Conservation (phyloP, 305 asterid genomes). For the Petunia hybrid region DNA sequence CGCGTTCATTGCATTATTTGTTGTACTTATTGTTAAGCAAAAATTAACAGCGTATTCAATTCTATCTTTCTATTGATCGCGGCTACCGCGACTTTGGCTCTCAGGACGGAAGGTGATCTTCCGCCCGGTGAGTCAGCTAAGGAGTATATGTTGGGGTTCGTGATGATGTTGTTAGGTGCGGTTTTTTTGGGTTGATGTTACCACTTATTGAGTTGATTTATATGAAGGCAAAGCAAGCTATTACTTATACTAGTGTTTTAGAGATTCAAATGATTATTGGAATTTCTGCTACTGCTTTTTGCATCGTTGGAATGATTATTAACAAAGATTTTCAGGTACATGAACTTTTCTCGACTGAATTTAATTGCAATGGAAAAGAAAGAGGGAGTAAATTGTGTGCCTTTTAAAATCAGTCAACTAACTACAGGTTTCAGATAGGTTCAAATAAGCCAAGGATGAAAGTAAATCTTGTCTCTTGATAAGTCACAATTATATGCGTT, state of each 20-base stretch:
- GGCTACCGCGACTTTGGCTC: conserved; percentile 66
- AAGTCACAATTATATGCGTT: no score
- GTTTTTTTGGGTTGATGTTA: conserved; percentile 63
- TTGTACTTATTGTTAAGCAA: conserved; percentile 64
- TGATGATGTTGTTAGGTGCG: conserved; percentile 65
- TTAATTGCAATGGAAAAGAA: no score
- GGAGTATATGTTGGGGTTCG: conserved; percentile 56
- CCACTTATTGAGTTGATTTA: conserved; percentile 69
- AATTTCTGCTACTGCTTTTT: conserved; percentile 57
- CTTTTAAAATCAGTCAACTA: neutral
- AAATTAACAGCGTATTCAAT: conserved; percentile 67
- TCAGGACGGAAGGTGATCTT: conserved; percentile 58
- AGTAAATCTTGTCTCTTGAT: no score
- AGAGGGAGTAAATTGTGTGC: no score
- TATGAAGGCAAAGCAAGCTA: conserved; percentile 47
- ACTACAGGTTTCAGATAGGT: neutral
- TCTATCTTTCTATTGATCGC: conserved; percentile 57
- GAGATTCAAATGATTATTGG: conserved; percentile 73
- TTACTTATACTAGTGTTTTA: conserved; percentile 58
- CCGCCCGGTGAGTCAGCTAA: conserved; percentile 60
- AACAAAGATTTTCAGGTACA: conserved; percentile 67
- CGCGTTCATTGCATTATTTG: conserved; percentile 70
- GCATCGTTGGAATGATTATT: conserved; percentile 65
- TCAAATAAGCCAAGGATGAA: no score
- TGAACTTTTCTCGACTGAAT: neutral